phyloP scores from a whole-genome alignment of 306 rosid genomes.

The Pterocarpus santalinus region DNA sequence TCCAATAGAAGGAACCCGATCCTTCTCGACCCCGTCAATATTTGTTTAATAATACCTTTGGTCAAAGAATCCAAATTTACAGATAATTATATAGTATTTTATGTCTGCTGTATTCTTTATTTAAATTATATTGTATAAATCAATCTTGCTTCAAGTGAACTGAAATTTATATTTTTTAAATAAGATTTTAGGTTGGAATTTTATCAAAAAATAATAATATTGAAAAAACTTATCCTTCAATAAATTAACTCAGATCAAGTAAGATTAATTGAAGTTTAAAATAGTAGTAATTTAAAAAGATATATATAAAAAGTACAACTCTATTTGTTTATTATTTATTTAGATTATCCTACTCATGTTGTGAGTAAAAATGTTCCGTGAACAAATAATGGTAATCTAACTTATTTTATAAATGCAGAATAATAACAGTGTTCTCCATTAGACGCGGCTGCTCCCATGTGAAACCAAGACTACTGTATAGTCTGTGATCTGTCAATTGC shows the following conservation, averaged over 20 bases:
- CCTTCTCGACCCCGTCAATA: not conserved
- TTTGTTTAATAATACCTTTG: not conserved
- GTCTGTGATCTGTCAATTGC: conserved; percentile 4
- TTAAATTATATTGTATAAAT: too few relatives aligned
- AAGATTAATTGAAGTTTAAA: too few relatives aligned
- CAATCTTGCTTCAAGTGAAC: too few relatives aligned
- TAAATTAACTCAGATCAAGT: too few relatives aligned
- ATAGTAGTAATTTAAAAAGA: too few relatives aligned
- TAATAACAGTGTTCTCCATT: not conserved
- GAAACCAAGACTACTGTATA: not conserved
- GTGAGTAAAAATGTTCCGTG: not conserved
- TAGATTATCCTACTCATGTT: not conserved
- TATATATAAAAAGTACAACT: too few relatives aligned
- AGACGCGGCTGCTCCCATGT: not conserved
- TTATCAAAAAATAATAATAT: too few relatives aligned
- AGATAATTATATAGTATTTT: not conserved
- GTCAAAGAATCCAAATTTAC: not conserved
- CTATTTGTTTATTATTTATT: not conserved
- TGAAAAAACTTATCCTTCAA: too few relatives aligned
- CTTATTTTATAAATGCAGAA: not conserved
- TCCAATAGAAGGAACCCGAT: not conserved
- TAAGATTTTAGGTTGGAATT: too few relatives aligned
- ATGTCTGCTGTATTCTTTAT: too few relatives aligned
- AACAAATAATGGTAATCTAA: not conserved
- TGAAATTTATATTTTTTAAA: too few relatives aligned